Base-by-base conservation (phyloP, 768 basidiomycete genomes). In the Clavulina sp. region DNA sequence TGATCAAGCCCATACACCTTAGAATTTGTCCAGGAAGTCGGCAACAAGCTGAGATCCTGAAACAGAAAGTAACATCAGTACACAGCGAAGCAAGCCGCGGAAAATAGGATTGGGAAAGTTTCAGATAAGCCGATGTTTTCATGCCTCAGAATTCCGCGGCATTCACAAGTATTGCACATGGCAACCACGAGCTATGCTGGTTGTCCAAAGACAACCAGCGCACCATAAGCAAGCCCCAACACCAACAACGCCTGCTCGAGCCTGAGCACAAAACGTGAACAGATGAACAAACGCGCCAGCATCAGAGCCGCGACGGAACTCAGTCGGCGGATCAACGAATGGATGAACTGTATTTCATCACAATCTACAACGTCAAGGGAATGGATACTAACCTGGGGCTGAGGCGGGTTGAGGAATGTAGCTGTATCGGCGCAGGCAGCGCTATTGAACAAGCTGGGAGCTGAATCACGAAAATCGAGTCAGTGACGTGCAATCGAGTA, bases 281-380 rank as follows among this genome's bases (percentile, higher is more conserved):
- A 16, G 9, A 1, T 26, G 13, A 19, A 38, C 34, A 9, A 38
- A 9, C 19, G 19, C 13, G 16, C 9, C 13, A 26, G 43, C 9
- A 13, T 9, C 1, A 9, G 43, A 13, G 13, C 26, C 13, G 26
- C 43, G 26, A 28, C 26, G 43, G 9, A 13, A 13, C 13, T 9
- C 9, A 46, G 16, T 9, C 9, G 13, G 13, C 9, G 26, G 43
- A 16, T 46, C 43, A 46, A 46, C 26, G 43, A 46, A 46, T 46
- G 43, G 43, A 46, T 46, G 26, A 46, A 46, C 43, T 46, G 13
- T 24, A 46, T 16, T 46, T 46, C 43, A 46, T 46, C 43, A 46
- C 43, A 51, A 38, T 38, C 36, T 38, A 38, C 13, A 38, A 38
- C 13, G 36, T 9, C 13, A 46, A 28, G 43, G 43, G 16, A 1